Conservation (phyloP, 2,329 filamentous ascomycete species). For the Leptoxyphium fumago region DNA sequence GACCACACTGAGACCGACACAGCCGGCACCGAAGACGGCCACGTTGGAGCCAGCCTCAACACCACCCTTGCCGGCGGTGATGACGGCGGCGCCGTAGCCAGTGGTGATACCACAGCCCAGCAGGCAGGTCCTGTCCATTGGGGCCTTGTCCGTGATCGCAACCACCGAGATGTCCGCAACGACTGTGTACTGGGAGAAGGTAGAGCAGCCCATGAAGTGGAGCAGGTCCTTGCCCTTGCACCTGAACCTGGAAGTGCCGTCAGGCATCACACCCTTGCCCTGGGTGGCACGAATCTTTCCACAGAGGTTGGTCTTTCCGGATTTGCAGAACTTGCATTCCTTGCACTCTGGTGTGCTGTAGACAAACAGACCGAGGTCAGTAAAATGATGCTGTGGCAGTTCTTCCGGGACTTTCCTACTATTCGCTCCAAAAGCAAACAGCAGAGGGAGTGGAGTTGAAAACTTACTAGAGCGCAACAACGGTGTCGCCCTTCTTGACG, state of each 20-base stretch:
- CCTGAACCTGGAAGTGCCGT: constrained; percentile 87
- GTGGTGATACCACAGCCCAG: constrained; percentile 98
- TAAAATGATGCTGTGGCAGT: neutral
- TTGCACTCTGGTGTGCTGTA: constrained; percentile 83
- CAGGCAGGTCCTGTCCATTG: constrained; percentile 91
- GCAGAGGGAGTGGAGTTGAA: neutral
- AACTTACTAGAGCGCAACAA: constrained; percentile 70
- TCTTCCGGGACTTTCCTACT: neutral
- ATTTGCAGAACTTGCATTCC: constrained; percentile 99
- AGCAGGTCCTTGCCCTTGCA: constrained; percentile 89
- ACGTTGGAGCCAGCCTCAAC: constrained; percentile 82
- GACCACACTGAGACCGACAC: constrained; percentile 87
- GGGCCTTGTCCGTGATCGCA: constrained; percentile 74
- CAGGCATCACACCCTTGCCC: constrained; percentile 91
- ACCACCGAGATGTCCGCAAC: constrained; percentile 98
- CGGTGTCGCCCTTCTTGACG: constrained; percentile 86
- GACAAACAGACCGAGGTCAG: neutral
- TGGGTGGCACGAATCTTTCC: constrained; percentile 97
- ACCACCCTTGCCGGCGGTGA: constrained; percentile 55
- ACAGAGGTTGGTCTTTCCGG: constrained; percentile 97
- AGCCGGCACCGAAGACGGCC: constrained; percentile 88
- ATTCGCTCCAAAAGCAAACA: neutral
- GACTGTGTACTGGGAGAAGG: constrained; percentile 97
- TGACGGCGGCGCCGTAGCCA: constrained; percentile 86
- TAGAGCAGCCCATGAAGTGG: constrained; percentile 98